Evolutionary conservation across 2,329 filamentous ascomycete species (phyloP).

Genomic region (Sporothrix sp.): DNA sequence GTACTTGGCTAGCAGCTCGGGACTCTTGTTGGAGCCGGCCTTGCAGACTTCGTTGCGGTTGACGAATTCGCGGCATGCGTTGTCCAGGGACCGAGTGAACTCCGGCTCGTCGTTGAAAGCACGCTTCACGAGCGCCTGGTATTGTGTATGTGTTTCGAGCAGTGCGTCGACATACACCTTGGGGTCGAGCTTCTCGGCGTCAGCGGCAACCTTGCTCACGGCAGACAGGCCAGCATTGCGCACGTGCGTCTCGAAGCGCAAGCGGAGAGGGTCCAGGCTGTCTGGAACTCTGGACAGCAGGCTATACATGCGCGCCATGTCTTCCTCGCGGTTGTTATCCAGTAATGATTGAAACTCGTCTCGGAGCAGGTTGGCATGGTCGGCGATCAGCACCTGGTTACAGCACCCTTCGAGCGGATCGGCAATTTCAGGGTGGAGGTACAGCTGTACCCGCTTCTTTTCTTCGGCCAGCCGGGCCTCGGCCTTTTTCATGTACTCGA

Average conservation of each 20-base stretch:
- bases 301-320: constrained; percentile 94
- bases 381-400: constrained; percentile 79
- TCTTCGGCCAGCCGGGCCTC: constrained; percentile 83
- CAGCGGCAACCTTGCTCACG: constrained; percentile 80
- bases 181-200: constrained; percentile 83
- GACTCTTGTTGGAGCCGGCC: constrained; percentile 83
- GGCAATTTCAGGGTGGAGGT: constrained; percentile 84
- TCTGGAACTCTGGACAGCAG: constrained; percentile 82
- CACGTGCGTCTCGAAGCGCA: constrained; percentile 85
- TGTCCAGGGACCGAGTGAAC: constrained; percentile 91
- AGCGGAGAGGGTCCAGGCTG: constrained; percentile 78
- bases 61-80: constrained; percentile 95
- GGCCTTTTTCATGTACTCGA: constrained; percentile 99
- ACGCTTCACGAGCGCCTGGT: constrained; percentile 80
- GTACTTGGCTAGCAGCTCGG: constrained; percentile 90
- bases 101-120: constrained; percentile 94
- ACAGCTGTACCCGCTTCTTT: constrained; percentile 85
- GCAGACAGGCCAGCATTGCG: constrained; percentile 79
- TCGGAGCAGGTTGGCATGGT: constrained; percentile 74
- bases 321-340: constrained; percentile 88
- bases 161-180: constrained; percentile 95
- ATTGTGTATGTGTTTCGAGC: constrained; percentile 88
- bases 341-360: constrained; percentile 94
- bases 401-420: constrained; percentile 75
- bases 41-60: constrained; percentile 97